Base-by-base conservation (phyloP, 164 flowering plant species). In the Vitis rupestris region DNA sequence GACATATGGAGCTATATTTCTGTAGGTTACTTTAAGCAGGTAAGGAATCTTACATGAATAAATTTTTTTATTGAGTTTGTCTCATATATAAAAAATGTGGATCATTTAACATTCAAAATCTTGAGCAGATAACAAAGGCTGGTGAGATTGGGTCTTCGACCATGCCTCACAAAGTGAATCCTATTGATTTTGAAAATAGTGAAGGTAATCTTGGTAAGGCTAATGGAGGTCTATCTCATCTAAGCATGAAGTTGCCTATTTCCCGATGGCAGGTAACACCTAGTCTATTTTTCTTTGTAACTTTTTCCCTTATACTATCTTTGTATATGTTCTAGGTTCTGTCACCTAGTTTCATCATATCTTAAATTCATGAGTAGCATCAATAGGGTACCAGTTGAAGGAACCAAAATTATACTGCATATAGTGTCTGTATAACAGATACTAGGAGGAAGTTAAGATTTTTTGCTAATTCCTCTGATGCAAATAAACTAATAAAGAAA, bases 131-230 rank as follows among this genome's bases (percentile, higher is more conserved):
- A 74, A 93, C 97, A 16, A 93, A 86, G 75, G 94, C 91, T 72
- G 99, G 99, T 67, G 99, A 96, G 81, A 84, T 93, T 75, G 99
- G 98, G n/a, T 96, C 99, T 19, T 91, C 99, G 65, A 91, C 99
- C 11, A 95, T 95, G 99, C 99, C 98, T 74, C 99, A 96, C 82
- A 96, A 96, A 81, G 99, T 96, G 59, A 96, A 96, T 74, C 99
- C 99, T 8, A 96, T 95, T 80, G 99, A 96, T 80, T 96, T 93
- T 78, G 98, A 96, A 74, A 96, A 96, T 63, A 96, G 99, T 81
- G 98, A 91, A 78, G 99, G 99, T 44, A 96, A 96, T 79, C 92
- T 94, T 65, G 97, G 93, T 16, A 72, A 79, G 68, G 99, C 98
- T 60, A 87, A 88, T 82, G 93, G 67, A 64, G 78, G 59, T 57